phyloP scores from a whole-genome alignment of 1,284 basidiomycete species.

The Cerrena zonata region DNA sequence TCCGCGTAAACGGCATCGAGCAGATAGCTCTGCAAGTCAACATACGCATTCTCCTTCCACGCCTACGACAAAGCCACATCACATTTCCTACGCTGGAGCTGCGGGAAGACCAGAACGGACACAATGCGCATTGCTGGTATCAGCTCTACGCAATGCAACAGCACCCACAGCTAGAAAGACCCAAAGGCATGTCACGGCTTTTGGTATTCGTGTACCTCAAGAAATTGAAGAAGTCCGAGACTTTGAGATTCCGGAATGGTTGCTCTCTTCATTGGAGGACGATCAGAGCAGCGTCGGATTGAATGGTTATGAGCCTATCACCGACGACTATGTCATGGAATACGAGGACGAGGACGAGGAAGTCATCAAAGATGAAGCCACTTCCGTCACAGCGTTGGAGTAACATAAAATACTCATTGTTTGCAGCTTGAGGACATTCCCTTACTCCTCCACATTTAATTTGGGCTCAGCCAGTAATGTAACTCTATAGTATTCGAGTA shows the following conservation, averaged over 20 bases:
- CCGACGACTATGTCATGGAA: neutral
- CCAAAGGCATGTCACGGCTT: conserved; percentile 48
- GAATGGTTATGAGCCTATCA: neutral
- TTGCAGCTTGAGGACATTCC: neutral
- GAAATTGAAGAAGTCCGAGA: conserved; percentile 42
- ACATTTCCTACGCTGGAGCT: conserved; percentile 15
- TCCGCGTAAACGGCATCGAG: conserved; percentile 19
- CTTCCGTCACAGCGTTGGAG: conserved; percentile 6
- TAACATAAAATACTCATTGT: neutral
- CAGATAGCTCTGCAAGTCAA: conserved; percentile 7
- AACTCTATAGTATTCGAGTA: conserved; percentile 12
- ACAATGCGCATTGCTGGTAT: conserved; percentile 38
- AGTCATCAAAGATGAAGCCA: too few species aligned
- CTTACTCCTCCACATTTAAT: neutral
- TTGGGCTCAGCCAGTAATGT: conserved; percentile 1
- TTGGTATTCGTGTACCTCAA: conserved; percentile 47
- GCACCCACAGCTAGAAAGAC: conserved; percentile 44
- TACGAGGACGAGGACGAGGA: neutral
- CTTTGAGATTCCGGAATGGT: conserved; percentile 44
- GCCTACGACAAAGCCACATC: conserved; percentile 9
- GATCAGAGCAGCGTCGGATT: neutral
- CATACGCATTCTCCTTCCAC: conserved; percentile 5
- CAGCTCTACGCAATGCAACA: conserved; percentile 44
- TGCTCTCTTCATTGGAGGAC: conserved; percentile 19
- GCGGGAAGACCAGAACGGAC: conserved; percentile 19